Evolutionary conservation across 208 protist genomes (phyloP).

Genomic region (Crithidia sp.): DNA sequence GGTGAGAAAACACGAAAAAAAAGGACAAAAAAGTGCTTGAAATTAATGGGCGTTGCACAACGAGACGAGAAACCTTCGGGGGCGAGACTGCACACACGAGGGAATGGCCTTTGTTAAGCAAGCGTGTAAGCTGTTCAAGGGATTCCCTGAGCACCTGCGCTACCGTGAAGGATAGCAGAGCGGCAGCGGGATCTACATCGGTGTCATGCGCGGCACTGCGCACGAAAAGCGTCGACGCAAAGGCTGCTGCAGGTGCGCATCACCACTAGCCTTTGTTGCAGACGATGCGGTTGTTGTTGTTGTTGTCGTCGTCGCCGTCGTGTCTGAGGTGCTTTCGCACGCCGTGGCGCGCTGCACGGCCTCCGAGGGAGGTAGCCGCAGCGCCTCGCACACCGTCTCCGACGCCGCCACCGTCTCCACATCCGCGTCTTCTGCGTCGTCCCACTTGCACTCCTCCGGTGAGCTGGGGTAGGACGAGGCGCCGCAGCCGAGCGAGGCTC

Average conservation of each 20-base stretch:
- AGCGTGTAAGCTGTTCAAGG: too few relatives aligned
- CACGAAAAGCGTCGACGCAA: slow-evolving; percentile 12
- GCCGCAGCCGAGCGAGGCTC: neutral
- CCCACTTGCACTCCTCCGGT: slow-evolving; percentile 13
- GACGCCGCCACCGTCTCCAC: neutral
- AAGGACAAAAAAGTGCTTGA: too few relatives aligned
- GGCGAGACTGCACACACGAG: too few relatives aligned
- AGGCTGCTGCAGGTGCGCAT: slow-evolving; percentile 6
- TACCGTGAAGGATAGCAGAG: too few relatives aligned
- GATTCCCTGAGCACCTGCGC: too few relatives aligned
- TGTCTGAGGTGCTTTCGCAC: slow-evolving; percentile 1
- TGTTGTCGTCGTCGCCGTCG: neutral
- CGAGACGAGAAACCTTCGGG: too few relatives aligned
- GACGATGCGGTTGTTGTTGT: neutral
- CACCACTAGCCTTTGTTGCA: too few relatives aligned
- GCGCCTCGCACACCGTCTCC: neutral
- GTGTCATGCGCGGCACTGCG: neutral
- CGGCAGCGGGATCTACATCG: neutral
- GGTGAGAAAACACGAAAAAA: too few relatives aligned
- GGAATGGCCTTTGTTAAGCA: too few relatives aligned
- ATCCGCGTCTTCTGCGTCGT: neutral
- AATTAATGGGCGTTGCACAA: too few relatives aligned
- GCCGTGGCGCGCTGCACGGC: neutral
- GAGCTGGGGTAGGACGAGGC: slow-evolving; percentile 6
- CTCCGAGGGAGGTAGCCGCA: too few relatives aligned